Conservation (phyloP, 176 grass and related monocot genomes). For the Eleusine indica region DNA sequence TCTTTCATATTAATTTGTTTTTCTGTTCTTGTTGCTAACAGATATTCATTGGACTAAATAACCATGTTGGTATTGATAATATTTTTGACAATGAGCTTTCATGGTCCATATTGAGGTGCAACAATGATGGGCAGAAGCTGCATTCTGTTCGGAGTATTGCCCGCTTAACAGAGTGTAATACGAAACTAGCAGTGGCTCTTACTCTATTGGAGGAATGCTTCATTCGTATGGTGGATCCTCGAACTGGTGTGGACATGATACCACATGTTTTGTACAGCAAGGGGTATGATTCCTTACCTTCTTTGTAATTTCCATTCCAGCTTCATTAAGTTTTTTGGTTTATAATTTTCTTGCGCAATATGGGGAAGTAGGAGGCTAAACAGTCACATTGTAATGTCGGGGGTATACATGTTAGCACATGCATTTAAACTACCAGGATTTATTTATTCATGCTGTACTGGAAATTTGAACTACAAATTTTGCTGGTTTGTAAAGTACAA, state of each 20-base stretch:
- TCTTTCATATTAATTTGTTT: conserved; percentile 38
- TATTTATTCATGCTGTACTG: conserved; percentile 31
- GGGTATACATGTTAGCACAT: neutral
- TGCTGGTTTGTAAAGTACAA: conserved; percentile 17
- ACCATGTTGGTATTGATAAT: conserved; percentile 62
- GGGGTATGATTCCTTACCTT: conserved; percentile 55
- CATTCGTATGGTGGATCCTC: conserved; percentile 78
- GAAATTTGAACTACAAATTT: conserved; percentile 7
- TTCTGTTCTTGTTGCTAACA: conserved; percentile 45
- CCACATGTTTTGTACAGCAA: conserved; percentile 90
- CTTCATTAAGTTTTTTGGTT: neutral
- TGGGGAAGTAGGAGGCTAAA: neutral
- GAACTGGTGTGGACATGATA: conserved; percentile 90
- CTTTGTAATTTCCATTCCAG: conserved; percentile 6
- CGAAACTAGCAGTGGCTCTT: conserved; percentile 83
- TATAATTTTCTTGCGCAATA: conserved; percentile 11
- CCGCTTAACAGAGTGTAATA: conserved; percentile 71
- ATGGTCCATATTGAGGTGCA: conserved; percentile 82
- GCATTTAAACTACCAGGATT: neutral
- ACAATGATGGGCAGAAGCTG: conserved; percentile 66
- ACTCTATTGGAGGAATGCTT: conserved; percentile 97
- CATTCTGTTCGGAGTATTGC: conserved; percentile 67
- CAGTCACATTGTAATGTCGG: neutral
- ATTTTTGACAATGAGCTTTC: conserved; percentile 73
- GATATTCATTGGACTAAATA: conserved; percentile 67